phyloP scores from a whole-genome alignment of 345 rosid genomes.

The Aethionema arabicum region DNA sequence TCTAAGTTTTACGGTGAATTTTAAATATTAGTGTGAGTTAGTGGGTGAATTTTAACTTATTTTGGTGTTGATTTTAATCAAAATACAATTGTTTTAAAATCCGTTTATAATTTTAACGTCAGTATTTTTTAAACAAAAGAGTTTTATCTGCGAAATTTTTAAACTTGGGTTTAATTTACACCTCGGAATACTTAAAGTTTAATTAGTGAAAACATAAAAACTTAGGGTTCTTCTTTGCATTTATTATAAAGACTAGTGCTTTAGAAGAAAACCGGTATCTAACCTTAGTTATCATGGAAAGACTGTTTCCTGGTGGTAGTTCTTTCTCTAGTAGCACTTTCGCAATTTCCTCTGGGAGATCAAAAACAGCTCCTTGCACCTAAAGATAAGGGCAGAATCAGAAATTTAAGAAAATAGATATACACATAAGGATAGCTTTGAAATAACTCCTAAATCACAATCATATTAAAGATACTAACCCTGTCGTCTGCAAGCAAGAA shows the following conservation, averaged over 20 bases:
- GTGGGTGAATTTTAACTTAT: background rate
- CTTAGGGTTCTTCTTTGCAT: too few species aligned
- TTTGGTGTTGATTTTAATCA: background rate
- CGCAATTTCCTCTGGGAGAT: constrained; percentile 91
- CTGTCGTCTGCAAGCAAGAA: constrained; percentile 81
- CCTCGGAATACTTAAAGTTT: too few species aligned
- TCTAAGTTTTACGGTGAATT: too few species aligned
- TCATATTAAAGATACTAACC: constrained; percentile 44
- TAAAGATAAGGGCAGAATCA: constrained; percentile 39
- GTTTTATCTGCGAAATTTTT: too few species aligned
- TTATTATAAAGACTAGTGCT: background rate
- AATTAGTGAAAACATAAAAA: too few species aligned
- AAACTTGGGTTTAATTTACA: too few species aligned
- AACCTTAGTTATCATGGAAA: constrained; percentile 78
- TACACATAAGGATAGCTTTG: background rate
- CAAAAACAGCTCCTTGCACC: constrained; percentile 97
- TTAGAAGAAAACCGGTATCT: background rate
- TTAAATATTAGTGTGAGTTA: too few species aligned
- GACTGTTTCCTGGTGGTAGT: constrained; percentile 75
- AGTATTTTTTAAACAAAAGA: background rate
- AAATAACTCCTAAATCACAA: constrained; percentile 7
- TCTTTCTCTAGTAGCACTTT: constrained; percentile 69
- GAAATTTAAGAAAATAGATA: constrained; percentile 10
- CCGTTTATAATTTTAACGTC: too few species aligned
- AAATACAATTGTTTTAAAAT: background rate